Base-by-base conservation (phyloP, 352 stramenopile genomes). In the Phytophthora multivora region DNA sequence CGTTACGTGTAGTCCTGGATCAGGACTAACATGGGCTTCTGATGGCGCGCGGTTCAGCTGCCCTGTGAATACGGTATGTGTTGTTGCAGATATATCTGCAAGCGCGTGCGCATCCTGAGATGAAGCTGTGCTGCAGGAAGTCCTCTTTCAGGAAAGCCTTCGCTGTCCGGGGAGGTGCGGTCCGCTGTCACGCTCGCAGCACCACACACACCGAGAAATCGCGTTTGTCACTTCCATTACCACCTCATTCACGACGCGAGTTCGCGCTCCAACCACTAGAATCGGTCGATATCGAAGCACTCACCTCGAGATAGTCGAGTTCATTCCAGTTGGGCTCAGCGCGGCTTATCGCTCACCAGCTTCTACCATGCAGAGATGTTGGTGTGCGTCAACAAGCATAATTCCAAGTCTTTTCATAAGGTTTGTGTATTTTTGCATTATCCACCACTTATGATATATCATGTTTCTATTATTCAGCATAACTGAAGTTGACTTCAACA, bases 401-500 rank as follows among this genome's bases (percentile, higher is more conserved):
- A 8, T 28, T 6, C 5, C 9, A 23, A 47, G 28, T 36, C 49
- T 35, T 23, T 56, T 56, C 10, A 13, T 7, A 16, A 23, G 35
- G 7, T 46, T 45, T 36, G 4, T 26, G 3, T 15, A 11, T 3
- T n/a, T 10, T 19, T 40, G 2, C 35, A 40, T 18, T 1, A 3
- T 40, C 8, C 2, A 11, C 5, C 10, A 40, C 35, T 28, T 18
- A 6, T 11, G 31, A 51, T 7, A 5, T 38, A 8, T 15, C 53
- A 46, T 53, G 1, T 9, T 0, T 36, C 43, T 13, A 0, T 19
- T 9, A 18, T 36, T 0, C 6, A 39, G 36, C 45, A 63, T 63
- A 56, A 58, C 47, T 63, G 56, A 57, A 63, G 38, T 28, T 50
- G 25, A 4, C 35, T 56, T 56, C 45, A 50, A 50, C 26, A 16